These are phyloP conservation scores for Pythium utonaiense DNA, from an alignment of 352 stramenopile species.

Conservation along the genomic window DNA sequence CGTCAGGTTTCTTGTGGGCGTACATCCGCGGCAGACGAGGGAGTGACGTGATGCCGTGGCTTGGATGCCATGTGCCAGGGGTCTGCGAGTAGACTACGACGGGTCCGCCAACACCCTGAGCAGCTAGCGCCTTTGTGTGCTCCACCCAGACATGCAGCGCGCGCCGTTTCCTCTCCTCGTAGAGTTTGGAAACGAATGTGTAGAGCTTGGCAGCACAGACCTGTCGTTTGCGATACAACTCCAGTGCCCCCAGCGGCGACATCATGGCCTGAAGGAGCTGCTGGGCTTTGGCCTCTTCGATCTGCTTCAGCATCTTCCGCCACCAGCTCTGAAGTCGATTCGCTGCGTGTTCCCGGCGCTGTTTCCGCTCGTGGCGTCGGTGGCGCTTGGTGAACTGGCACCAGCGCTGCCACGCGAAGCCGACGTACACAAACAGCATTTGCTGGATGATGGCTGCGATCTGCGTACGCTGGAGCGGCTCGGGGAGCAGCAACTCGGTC, in stretches of 20 bases:
- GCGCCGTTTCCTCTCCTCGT: conserved; percentile 19
- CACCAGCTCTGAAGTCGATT: conserved; percentile 43
- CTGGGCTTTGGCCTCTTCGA: neutral
- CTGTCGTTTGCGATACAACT: conserved; percentile 43
- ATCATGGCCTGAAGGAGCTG: neutral
- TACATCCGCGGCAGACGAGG: conserved; percentile 45
- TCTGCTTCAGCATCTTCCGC: conserved; percentile 24
- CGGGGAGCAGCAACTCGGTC: conserved; percentile 38
- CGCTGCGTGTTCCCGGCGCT: conserved; percentile 23
- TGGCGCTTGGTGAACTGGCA: conserved; percentile 33
- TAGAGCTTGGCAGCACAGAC: conserved; percentile 44
- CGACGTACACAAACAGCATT: conserved; percentile 57
- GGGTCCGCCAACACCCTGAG: neutral
- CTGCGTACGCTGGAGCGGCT: conserved; percentile 32
- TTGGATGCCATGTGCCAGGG: conserved; percentile 53
- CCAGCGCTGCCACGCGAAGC: conserved; percentile 62
- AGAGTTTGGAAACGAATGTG: conserved; percentile 34
- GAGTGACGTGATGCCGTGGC: conserved; percentile 49
- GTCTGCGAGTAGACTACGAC: conserved; percentile 10
- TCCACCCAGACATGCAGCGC: conserved; percentile 31
- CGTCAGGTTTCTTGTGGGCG: conserved; percentile 32
- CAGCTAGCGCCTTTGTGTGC: neutral
- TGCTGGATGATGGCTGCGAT: conserved; percentile 49
- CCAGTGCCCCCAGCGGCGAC: conserved; percentile 36
- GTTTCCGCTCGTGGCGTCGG: conserved; percentile 31